Evolutionary conservation across 805 yeast genomes (phyloP).

Genomic region (Candida easanensis): DNA sequence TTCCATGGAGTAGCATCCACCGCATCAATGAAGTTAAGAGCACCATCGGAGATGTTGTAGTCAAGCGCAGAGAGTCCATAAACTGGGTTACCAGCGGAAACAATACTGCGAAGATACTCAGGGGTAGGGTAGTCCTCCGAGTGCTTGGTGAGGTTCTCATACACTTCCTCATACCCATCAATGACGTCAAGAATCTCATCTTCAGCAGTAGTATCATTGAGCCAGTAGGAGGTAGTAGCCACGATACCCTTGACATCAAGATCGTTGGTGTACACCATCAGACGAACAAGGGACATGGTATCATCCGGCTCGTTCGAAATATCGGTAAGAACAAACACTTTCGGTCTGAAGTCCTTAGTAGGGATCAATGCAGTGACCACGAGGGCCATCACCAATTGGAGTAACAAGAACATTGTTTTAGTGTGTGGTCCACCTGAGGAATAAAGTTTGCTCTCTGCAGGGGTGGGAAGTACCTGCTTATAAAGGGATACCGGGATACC

Average conservation of each 20-base stretch:
- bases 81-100: slow-evolving; percentile 23
- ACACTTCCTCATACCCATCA: slow-evolving; percentile 31
- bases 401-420: too few species aligned
- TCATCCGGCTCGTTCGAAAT: slow-evolving; percentile 33
- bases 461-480: too few species aligned
- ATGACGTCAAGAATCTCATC: slow-evolving; percentile 31
- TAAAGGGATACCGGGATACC: too few species aligned
- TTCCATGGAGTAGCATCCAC: slow-evolving; percentile 19
- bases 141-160: slow-evolving; percentile 25
- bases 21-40: slow-evolving; percentile 23
- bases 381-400: too few species aligned
- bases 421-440: too few species aligned
- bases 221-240: slow-evolving; percentile 34
- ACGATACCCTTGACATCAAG: slow-evolving; percentile 29
- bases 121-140: slow-evolving; percentile 28
- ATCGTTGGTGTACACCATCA: slow-evolving; percentile 31
- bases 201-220: slow-evolving; percentile 29
- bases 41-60: slow-evolving; percentile 26
- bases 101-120: slow-evolving; percentile 27
- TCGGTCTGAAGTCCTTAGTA: slow-evolving; percentile 26
- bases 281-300: slow-evolving; percentile 30
- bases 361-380: neutral
- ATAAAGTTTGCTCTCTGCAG: too few species aligned
- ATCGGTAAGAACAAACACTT: slow-evolving; percentile 31
- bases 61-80: slow-evolving; percentile 27